Evolutionary conservation across 352 stramenopile genomes (phyloP), one percentile per base, ranked within the genome.

Genomic region (Phytophthora sp.): DNA sequence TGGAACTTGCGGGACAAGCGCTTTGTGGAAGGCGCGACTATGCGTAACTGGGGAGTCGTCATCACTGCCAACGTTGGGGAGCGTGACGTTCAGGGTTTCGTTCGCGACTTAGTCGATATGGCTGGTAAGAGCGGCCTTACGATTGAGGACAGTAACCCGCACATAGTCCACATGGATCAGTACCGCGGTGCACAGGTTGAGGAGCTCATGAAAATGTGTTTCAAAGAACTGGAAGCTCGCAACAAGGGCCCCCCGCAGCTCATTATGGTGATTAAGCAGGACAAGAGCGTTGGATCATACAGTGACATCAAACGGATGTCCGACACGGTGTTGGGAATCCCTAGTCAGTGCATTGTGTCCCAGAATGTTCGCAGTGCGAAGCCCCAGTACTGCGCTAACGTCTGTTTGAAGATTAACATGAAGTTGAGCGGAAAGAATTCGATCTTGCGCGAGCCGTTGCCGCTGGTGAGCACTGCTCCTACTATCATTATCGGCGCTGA

Each of bases 401-500:
- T 95, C 4, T 80, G 76, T 11, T 54, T 91, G 15, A 89, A 93
- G 62, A 84, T 94, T 16, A 93, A 94, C 57, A 76, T 85, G 70
- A 94, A 94, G 70, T 68, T 94, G 24, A 77, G 74, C 18, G 84
- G 84, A 12, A 77, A 91, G 59, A 93, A 93, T 61, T 78, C 74
- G 18, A 70, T 84, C 7, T 27, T 91, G 26, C 46, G 66, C 26
- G 74, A 85, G n/a, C 63, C 63, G 3, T 67, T 90, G 18, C 70
- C 77, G 16, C 60, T 84, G 6, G 57, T 93, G n/a, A 78, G 55
- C 9, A 63, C 54, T 12, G 69, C 63, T 16, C 60, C 72, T 16
- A 93, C 86, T 21, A 96, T 96, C 44, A 80, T 95, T 35, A 90
- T 95, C 58, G 86, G 88, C 15, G 88, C 86, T 9, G 79, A 92